Base-by-base conservation (phyloP, 257 asterid species). In the Henckelia pumila region DNA sequence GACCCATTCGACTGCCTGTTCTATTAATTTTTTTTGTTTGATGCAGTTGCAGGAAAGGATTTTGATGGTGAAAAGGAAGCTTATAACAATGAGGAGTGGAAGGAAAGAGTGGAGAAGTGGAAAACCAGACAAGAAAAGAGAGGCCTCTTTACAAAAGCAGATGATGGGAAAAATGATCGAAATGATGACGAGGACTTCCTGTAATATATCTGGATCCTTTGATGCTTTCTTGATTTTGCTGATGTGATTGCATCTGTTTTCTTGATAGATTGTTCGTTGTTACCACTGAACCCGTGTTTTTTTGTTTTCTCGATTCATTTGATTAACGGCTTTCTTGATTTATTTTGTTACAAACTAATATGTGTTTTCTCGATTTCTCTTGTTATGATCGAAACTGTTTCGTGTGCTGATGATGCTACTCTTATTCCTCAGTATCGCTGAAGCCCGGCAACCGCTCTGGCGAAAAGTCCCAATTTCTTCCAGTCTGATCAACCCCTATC, bases 371-470 rank as follows among this genome's bases (percentile, higher is more conserved):
- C 47, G 24, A 44, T 23, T 25, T 28, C n/a, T 47, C 8, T 22
- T 8, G 66, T 13, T 55, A 11, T 17, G 11, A 19, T 55, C 19
- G 47, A 19, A 62, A 56, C 57, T 35, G 53, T 20, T 57, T 67
- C 20, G 7, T 63, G 68, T 52, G 52, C 67, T 63, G 67, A 62
- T 22, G 56, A 16, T 63, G n/a, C 23, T 66, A 5, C 28, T 2
- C 3, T 20, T 3, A 30, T 58, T 32, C 52, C 44, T 16, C 86
- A 89, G 96, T 49, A 79, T 84, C 61, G 95, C 96, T 49, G 96
- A 89, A 75, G 93, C 95, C 28, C 77, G 96, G 76, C 95, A 85
- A 56, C 96, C 95, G 17, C 86, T 89, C 1, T 89, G 96, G 95
- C 72, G 96, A 56, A 89, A 89, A 79, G 77, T 89, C 61, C 95